Evolutionary conservation across 106 monocot genomes (phyloP), one percentile per base, ranked within the genome.

Genomic region (Apostasia shenzhenica): DNA sequence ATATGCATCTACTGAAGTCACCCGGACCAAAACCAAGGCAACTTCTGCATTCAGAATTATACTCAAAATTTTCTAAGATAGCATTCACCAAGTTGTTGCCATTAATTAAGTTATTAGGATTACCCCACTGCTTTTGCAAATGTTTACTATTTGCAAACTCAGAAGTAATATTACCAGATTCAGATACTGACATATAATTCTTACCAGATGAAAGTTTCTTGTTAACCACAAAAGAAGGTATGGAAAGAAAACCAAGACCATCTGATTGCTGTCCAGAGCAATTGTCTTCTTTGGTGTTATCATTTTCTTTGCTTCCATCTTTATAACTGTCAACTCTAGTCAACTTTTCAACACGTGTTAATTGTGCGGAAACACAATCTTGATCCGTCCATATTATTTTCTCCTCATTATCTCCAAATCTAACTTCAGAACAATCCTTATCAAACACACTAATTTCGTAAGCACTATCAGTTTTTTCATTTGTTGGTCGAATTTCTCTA

Each of bases 1-100:
- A 70, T 3, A 67, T 52, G 57, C 56, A 75, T 65, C 75, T 60
- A 11, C 79, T 66, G 38, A 68, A 67, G 42, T 69, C 76, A 72
- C 61, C 43, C 9, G 54, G 48, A 55, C 5, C n/a, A 39, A 77
- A 77, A 12, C 70, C 9, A 74, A 53, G 7, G 49, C 11, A 48
- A 54, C 41, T 12, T 53, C 55, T 74, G 53, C 68, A 65, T 71
- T 72, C 48, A 37, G 72, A 67, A 6, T 14, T 40, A 41, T 72
- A 59, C 48, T 50, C 8, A 64, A 54, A 10, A 43, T 14, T 42
- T 60, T 56, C 50, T 48, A 37, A 41, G 9, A 71, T 41, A 52
- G 74, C 26, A 63, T 58, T 74, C 46, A 68, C 37, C 26, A 57
- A 50, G 53, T 3, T 63, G 3, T 64, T 38, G 55, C 40, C 67